Percentiles rank a stretch among this genome's conserved stretches.
Evolutionary conservation across 495 filamentous ascomycete genomes (phyloP).

Genomic region (Evansstolkia leycettana): DNA sequence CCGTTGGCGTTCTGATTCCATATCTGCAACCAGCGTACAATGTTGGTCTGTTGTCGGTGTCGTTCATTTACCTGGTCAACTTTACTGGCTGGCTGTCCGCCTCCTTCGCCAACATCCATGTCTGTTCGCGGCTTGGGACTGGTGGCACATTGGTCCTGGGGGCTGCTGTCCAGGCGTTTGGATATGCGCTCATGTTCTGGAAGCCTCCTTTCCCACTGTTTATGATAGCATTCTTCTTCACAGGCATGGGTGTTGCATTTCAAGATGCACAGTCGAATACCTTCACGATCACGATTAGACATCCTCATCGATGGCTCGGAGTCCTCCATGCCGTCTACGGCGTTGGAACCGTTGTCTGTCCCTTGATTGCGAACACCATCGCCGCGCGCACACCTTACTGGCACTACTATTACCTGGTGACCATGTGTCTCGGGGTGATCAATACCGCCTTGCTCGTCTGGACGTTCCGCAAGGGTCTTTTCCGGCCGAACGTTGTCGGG

Average conservation of each 20-base stretch:
- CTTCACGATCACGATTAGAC: constrained; percentile 30
- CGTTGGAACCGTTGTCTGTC: constrained; percentile 35
- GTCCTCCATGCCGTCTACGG: constrained; percentile 46
- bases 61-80: constrained; percentile 31
- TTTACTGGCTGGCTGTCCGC: constrained; percentile 37
- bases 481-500: constrained; percentile 9
- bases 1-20: constrained; percentile 37
- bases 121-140: constrained; percentile 28
- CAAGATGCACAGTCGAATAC: constrained; percentile 43
- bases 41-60: constrained; percentile 34
- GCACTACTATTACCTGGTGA: constrained; percentile 14
- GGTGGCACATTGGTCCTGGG: constrained; percentile 38
- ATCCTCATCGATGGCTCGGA: constrained; percentile 42
- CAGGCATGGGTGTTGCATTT: constrained; percentile 36
- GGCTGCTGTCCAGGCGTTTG: constrained; percentile 31
- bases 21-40: constrained; percentile 36
- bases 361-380: constrained; percentile 37
- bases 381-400: constrained; percentile 16
- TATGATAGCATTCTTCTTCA: constrained; percentile 33
- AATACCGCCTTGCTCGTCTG: constrained; percentile 8
- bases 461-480: constrained; percentile 12
- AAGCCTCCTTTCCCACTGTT: constrained; percentile 35
- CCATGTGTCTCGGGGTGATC: constrained; percentile 5
- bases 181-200: constrained; percentile 36
- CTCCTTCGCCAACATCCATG: constrained; percentile 33